Evolutionary conservation across 176 grass and related monocot species (phyloP), one percentile per base, ranked within the genome.

Genomic region (Avena insularis): DNA sequence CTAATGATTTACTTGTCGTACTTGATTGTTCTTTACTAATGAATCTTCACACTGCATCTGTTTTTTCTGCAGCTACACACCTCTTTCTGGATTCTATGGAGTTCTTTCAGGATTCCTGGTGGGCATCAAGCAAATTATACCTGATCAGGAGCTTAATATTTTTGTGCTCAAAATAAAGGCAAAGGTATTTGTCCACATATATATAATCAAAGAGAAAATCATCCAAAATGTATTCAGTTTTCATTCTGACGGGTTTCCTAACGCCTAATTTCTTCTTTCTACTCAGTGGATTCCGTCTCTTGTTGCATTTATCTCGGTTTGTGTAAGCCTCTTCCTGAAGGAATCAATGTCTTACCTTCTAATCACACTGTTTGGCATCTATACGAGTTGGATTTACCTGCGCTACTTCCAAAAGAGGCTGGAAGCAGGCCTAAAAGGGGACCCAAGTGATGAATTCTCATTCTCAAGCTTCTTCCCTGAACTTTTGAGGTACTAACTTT

Each of bases 401-500:
- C 90, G 96, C 29, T 96, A 96, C 89, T 98, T 96, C 67, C 96
- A 98, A 93, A 98, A 54, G 79, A 92, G 82, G 77, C 59, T 93
- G 86, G 96, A 98, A 87, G 94, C 92, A 53, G 88, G 93, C 62
- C 85, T 98, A 64, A 96, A 91, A 79, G 96, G 96, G 79, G 96
- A 98, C 74, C 96, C 93, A 80, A 98, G 96, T 77, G 96, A 94
- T 15, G 96, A 98, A 40, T 98, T 98, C 75, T 90, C 93, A 67
- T 98, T 96, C 85, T 94, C 96, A 70, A 94, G 90, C 71, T 98
- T 98, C 77, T 98, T 98, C 89, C 96, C 96, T 76, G 96, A 92
- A 70, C 85, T 98, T 88, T 15, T 98, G 65, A 90, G 93, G 96
- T 96, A 82, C 38, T 75, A 49, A 20, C 59, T 63, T 77, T 27